Base-by-base conservation (phyloP, 306 rosid species). In the Mucuna pruriens region DNA sequence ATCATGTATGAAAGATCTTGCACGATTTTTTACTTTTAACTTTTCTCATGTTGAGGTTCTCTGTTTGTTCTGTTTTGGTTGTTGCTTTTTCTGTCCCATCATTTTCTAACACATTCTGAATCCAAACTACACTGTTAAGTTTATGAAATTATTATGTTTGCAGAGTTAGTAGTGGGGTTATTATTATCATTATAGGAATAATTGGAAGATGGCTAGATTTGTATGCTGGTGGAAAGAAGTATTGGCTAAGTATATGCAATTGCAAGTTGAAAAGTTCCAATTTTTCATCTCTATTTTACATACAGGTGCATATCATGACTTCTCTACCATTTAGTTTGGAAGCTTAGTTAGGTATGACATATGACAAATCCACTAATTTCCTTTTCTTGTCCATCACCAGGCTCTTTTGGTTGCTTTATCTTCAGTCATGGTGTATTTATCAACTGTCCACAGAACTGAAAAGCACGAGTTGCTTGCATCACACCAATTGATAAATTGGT, bases 401-500 rank as follows among this genome's bases (percentile, higher is more conserved):
- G 91, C 85, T 58, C 85, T 94, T 79, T 88, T 91, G 90, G 97
- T 94, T 75, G 95, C 89, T 16, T 81, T 94, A 71, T 89, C 98
- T 34, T 92, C 95, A 1, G 38, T 88, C 42, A 94, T 91, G 98
- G 98, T 94, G 82, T 91, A 88, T 12, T 74, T 94, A 77, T 88
- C 98, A 85, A 94, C 98, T 15, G 71, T 93, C 79, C 95, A 94
- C 80, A 86, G 98, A 85, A 85, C 93, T 20, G 85, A 91, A 71
- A 94, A 90, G 64, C 95, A 31, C 51, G 92, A 94, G 84, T 83
- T 94, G 80, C 97, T 69, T 72, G 89, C 81, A 31, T 66, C 85
- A 39, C 94, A 94, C 87, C 98, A 94, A 86, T 72, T 90, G 78
- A 71, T 88, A 71, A 94, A 90, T 78, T 91, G 97, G 98, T 85